Conservation (phyloP, 2,329 filamentous ascomycete species). For the Hymenoscyphus linearis region DNA sequence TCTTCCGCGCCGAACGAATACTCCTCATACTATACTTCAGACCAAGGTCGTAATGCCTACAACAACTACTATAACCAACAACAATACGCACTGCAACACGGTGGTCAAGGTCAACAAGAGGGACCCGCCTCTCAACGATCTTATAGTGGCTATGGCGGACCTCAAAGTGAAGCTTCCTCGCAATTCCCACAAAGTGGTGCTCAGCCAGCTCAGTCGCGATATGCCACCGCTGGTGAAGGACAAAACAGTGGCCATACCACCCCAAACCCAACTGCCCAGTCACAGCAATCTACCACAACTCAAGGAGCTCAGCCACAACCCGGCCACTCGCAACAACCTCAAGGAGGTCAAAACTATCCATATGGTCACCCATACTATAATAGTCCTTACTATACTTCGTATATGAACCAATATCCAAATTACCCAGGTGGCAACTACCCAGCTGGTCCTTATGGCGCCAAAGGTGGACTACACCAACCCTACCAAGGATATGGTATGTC, state of each 20-base stretch:
- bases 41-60: slow-evolving; percentile 69
- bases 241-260: slow-evolving; percentile 88
- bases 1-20: slow-evolving; percentile 75
- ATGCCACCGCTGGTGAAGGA: slow-evolving; percentile 57
- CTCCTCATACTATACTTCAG: slow-evolving; percentile 78
- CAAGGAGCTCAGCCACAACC: slow-evolving; percentile 37
- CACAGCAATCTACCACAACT: slow-evolving; percentile 43
- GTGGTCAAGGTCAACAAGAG: slow-evolving; percentile 66
- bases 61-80: slow-evolving; percentile 63
- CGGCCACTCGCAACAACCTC: slow-evolving; percentile 47
- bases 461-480: slow-evolving; percentile 32
- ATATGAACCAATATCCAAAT: slow-evolving; percentile 48
- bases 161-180: slow-evolving; percentile 57
- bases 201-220: slow-evolving; percentile 53
- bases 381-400: slow-evolving; percentile 59
- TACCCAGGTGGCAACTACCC: slow-evolving; percentile 35
- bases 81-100: slow-evolving; percentile 46
- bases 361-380: slow-evolving; percentile 55
- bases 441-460: slow-evolving; percentile 32
- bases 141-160: slow-evolving; percentile 68
- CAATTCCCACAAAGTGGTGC: slow-evolving; percentile 74
- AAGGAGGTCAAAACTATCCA: slow-evolving; percentile 42
- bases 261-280: slow-evolving; percentile 68
- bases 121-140: slow-evolving; percentile 65
- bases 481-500: slow-evolving; percentile 34